These are phyloP conservation scores for Neckera pumila DNA, from an alignment of 225 moss, liverwort and hornwort species.

Conservation along the genomic window DNA sequence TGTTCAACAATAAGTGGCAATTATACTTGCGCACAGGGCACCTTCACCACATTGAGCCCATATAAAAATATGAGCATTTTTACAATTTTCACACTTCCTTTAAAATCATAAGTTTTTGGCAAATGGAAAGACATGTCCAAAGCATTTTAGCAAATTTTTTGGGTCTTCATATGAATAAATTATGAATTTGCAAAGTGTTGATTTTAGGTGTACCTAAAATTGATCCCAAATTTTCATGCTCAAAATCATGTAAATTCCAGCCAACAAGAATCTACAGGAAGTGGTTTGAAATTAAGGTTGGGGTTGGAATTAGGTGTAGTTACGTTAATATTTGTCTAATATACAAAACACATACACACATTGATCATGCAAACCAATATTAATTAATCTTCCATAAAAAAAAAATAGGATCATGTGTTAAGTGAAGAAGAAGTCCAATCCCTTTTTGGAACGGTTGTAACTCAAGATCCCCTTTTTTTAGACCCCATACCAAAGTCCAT, in stretches of 20 bases:
- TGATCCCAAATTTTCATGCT: neutral
- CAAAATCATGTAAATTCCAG: neutral
- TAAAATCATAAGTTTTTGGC: too few species aligned
- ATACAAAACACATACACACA: neutral
- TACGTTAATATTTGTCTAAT: neutral
- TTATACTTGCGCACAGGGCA: neutral
- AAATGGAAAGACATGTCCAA: neutral
- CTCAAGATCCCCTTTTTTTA: neutral
- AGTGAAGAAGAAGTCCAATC: neutral
- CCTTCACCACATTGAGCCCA: neutral
- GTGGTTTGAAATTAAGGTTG: neutral
- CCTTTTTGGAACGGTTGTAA: neutral
- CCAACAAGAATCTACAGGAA: neutral
- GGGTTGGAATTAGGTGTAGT: neutral
- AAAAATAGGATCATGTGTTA: neutral
- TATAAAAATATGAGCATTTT: neutral
- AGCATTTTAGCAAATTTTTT: neutral
- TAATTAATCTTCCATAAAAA: neutral
- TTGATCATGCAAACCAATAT: too few species aligned
- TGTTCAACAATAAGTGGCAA: neutral
- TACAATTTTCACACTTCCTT: too few species aligned
- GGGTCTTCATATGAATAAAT: too few species aligned
- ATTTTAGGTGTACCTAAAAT: neutral
- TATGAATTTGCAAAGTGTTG: neutral
- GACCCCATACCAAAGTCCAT: neutral